phyloP scores from a whole-genome alignment of 352 stramenopile species.

The Phytopythium helicoides region DNA sequence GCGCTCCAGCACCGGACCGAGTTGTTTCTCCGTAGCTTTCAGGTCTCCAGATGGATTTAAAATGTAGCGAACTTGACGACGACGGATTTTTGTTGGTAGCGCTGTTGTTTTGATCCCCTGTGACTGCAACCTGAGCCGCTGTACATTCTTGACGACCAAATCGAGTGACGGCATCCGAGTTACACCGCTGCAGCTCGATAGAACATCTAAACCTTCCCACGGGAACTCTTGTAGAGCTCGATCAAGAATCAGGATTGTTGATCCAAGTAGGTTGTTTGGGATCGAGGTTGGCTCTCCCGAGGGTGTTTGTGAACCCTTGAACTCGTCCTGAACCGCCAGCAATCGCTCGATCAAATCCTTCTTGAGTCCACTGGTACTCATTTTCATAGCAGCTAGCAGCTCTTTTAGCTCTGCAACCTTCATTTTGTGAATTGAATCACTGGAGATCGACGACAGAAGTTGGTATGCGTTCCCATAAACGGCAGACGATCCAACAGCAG shows the following conservation, averaged over 20 bases:
- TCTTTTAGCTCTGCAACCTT: constrained; percentile 45
- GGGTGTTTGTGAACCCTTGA: constrained; percentile 6
- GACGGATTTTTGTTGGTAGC: constrained; percentile 11
- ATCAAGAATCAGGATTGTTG: constrained; percentile 69
- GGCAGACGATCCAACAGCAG: no score
- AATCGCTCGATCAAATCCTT: constrained; percentile 48
- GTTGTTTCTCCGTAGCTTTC: constrained; percentile 51
- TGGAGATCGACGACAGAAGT: constrained; percentile 17
- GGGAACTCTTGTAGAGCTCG: constrained; percentile 68
- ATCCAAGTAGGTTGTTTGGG: background rate
- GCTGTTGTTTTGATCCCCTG: no score
- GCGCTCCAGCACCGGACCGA: constrained; percentile 53
- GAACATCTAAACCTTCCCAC: constrained; percentile 75
- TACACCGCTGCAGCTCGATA: constrained; percentile 34
- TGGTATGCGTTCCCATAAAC: background rate
- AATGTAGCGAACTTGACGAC: constrained; percentile 48
- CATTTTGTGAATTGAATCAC: constrained; percentile 33
- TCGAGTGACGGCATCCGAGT: constrained; percentile 79
- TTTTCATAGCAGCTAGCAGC: constrained; percentile 19
- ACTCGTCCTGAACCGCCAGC: constrained; percentile 22
- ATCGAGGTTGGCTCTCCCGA: background rate
- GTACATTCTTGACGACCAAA: constrained; percentile 40
- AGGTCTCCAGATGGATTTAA: constrained; percentile 80
- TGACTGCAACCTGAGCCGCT: no score
- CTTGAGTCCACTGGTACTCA: constrained; percentile 44